Evolutionary conservation across 257 asterid species (phyloP), one percentile per base, ranked within the genome.

Genomic region (Nyctanthes arbortristis): DNA sequence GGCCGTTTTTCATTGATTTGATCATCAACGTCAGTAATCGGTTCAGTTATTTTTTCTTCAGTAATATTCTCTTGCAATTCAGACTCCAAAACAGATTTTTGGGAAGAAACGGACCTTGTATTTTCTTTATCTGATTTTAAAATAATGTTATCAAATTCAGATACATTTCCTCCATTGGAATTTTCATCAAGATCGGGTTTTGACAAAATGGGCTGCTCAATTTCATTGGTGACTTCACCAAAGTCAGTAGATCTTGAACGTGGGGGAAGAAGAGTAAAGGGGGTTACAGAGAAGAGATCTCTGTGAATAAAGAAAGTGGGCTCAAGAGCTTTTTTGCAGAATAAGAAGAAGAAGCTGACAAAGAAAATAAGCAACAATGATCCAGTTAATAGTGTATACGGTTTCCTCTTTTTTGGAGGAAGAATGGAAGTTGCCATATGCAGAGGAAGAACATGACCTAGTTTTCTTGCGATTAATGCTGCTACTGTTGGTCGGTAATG

Each of bases 341-440:
- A 73, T 75, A 85, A 58, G 82, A 82, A 76, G 47, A 82, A 45
- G 79, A 83, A 31, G 80, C 73, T 63, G 64, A 78, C 69, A 25
- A 89, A 59, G 30, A 87, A 75, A 37, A 90, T 65, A 36, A 85
- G 57, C 39, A 79, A 10, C 4, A 77, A 33, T 39, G 82, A 73
- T 61, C 79, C 61, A 55, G 68, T 58, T 59, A 75, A 33, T 73
- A 87, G 82, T 7, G 71, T 66, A 34, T 47, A 72, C 35, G 80
- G 87, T 75, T 57, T 82, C 69, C 77, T 73, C 74, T 61, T 80
- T 73, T 68, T 72, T 49, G 68, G 73, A 66, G 73, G 77, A 69
- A 70, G 18, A 16, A 76, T 45, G 24, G 84, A 65, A n/a, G 77
- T 71, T 77, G 90, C 96, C 96, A 85, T 88, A 32, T 63, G 81